phyloP scores from a whole-genome alignment of 352 stramenopile genomes.

The Phytophthora hybrid region DNA sequence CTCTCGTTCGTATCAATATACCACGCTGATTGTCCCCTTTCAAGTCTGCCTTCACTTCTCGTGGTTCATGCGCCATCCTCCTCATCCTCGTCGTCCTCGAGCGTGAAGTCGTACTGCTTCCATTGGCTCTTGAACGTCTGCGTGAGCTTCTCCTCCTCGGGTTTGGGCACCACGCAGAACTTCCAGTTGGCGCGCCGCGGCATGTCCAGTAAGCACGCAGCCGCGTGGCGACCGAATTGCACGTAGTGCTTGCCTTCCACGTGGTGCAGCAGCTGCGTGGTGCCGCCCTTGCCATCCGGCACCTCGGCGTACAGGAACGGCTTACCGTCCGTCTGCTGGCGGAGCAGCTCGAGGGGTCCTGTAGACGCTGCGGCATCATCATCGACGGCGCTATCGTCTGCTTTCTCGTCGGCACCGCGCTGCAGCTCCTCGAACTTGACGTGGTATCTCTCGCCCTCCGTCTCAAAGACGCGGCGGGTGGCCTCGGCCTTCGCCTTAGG shows the following conservation, averaged over 20 bases:
- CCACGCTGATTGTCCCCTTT: conserved; percentile 19
- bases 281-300: conserved; percentile 51
- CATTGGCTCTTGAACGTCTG: conserved; percentile 70
- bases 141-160: conserved; percentile 74
- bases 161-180: conserved; percentile 81
- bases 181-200: conserved; percentile 84
- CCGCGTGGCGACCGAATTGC: conserved; percentile 80
- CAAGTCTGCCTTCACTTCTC: neutral
- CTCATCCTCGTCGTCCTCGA: conserved; percentile 44
- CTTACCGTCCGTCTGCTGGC: conserved; percentile 47
- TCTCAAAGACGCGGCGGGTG: conserved; percentile 60
- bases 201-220: conserved; percentile 66
- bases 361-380: conserved; percentile 16
- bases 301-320: conserved; percentile 78
- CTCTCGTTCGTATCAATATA: conserved; percentile 37
- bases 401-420: conserved; percentile 18
- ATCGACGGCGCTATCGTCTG: neutral
- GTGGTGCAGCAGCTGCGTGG: conserved; percentile 59
- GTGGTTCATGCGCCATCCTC: neutral
- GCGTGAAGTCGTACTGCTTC: conserved; percentile 81
- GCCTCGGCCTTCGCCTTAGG: conserved; percentile 50
- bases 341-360: conserved; percentile 46
- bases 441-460: conserved; percentile 78
- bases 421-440: conserved; percentile 68
- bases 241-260: conserved; percentile 87